A percentile compares a stretch with the other conserved stretches of the same genome.
phyloP scores from a whole-genome alignment of 768 basidiomycete genomes.

The Suillus placidus region DNA sequence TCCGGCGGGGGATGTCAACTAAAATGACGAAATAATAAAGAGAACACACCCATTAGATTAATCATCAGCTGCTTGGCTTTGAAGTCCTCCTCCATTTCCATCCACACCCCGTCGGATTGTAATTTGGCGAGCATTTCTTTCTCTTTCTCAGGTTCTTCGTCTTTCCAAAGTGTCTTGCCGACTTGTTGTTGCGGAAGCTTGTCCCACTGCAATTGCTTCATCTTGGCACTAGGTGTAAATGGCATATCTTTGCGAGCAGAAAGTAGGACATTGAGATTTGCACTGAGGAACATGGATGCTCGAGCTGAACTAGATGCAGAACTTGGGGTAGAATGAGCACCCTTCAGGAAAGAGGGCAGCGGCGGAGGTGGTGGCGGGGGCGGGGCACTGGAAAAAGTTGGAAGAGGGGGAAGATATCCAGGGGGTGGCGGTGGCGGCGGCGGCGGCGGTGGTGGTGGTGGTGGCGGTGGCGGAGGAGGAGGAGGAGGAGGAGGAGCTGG shows the following conservation, averaged over 20 bases:
- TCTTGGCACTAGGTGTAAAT: slow-evolving; percentile 83
- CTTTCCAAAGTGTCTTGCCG: slow-evolving; percentile 82
- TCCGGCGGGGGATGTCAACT: background rate
- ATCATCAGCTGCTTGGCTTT: slow-evolving; percentile 94
- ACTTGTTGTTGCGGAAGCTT: slow-evolving; percentile 92
- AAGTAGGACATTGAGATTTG: slow-evolving; percentile 57
- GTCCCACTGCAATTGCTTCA: slow-evolving; percentile 99
- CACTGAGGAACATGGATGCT: slow-evolving; percentile 60
- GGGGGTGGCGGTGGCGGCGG: slow-evolving; percentile 42
- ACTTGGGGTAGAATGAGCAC: slow-evolving; percentile 35
- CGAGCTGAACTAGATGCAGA: slow-evolving; percentile 54
- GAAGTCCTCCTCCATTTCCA: slow-evolving; percentile 97
- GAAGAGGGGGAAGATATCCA: slow-evolving; percentile 27
- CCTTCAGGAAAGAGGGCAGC: slow-evolving; percentile 33
- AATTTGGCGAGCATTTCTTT: slow-evolving; percentile 82
- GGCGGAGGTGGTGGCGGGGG: slow-evolving; percentile 42
- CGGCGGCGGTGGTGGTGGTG: slow-evolving; percentile 35
- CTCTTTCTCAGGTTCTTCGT: slow-evolving; percentile 66
- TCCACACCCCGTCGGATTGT: slow-evolving; percentile 85
- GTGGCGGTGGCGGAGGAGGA: slow-evolving; percentile 27
- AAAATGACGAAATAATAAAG: background rate
- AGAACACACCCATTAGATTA: slow-evolving; percentile 75
- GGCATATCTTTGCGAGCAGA: slow-evolving; percentile 82
- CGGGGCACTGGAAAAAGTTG: slow-evolving; percentile 26
- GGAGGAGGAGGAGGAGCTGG: slow-evolving; percentile 37